These are phyloP conservation scores for Cydonia oblonga DNA, from an alignment of 331 rosid genomes.

Conservation along the genomic window DNA sequence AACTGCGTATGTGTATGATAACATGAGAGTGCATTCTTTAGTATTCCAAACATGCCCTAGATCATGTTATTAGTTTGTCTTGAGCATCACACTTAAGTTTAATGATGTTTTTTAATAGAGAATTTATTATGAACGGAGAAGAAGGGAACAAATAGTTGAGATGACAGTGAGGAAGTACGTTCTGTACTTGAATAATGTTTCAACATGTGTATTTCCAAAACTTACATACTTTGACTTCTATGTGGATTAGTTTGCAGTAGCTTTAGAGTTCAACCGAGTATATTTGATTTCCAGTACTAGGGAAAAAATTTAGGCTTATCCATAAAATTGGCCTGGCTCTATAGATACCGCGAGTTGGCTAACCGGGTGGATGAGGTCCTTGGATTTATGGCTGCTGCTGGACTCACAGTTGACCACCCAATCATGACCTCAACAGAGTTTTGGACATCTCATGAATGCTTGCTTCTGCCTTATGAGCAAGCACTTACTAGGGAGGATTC, in stretches of 20 bases:
- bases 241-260: neutral
- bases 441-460: constrained; percentile 97
- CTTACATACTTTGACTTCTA: neutral
- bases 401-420: constrained; percentile 91
- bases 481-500: constrained; percentile 94
- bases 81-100: neutral
- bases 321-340: constrained; percentile 29
- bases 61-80: neutral
- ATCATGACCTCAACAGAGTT: constrained; percentile 91
- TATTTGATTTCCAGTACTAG: neutral
- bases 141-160: no score
- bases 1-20: neutral
- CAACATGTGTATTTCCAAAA: no score
- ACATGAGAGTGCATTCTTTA: neutral
- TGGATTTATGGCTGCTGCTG: constrained; percentile 97
- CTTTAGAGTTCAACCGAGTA: neutral
- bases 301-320: no score
- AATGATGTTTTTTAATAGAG: neutral
- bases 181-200: no score
- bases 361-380: constrained; percentile 96
- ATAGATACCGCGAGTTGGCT: constrained; percentile 96
- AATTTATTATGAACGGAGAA: no score
- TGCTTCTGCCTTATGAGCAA: constrained; percentile 91
- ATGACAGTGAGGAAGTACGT: no score
- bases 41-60: neutral